Base-by-base conservation (phyloP, 208 protist genomes). In the Borovskyia barvae region DNA sequence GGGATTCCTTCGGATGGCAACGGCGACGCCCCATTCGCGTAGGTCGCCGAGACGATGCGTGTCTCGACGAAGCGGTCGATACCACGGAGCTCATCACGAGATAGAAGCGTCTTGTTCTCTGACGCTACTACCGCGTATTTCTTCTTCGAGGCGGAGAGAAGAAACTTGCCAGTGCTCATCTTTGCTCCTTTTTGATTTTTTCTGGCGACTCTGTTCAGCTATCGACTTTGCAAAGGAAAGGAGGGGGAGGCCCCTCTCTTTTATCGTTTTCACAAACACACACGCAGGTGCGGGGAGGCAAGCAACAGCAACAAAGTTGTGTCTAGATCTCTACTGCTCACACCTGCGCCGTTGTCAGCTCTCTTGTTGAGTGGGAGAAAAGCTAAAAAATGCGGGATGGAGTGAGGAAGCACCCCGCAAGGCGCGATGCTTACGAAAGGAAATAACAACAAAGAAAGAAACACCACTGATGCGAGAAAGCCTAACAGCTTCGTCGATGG, bases 101-200 rank as follows among this genome's bases (percentile, higher is more conserved):
- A 78, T 26, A 93, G 68, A 3, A 90, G 77, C 0, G 72, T 74
- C 17, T 72, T 70, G 26, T 62, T 64, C 9, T 65, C 64, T 5
- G 82, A 78, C 3, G 78, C 54, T 20, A 75, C 74, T 29, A 93
- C 60, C 6, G 75, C 66, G 66, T 90, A 90, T 41, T 76, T 72
- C 42, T 77, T 59, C 28, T 66, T 69, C 20, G 77, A 81, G 42
- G 66, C 72, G 17, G 87, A 90, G 12, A 69, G 32, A 9, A 79
- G 26, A 43, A 75, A 63, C 40, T 39, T 70, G n/a, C 48, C 39
- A 2, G 54, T 36, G 40, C 64, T 70, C 64, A 70, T 70, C 20
- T 4, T 42, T 30, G n/a, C n/a, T n/a, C n/a, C 43, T 14, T 14
- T 39, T 39, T 39, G 14, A 39, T 39, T 39, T 14, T 15, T 14